A percentile compares a stretch with the other conserved stretches of the same genome.
phyloP scores from a whole-genome alignment of 345 rosid species.

The Rhizophora mangle region DNA sequence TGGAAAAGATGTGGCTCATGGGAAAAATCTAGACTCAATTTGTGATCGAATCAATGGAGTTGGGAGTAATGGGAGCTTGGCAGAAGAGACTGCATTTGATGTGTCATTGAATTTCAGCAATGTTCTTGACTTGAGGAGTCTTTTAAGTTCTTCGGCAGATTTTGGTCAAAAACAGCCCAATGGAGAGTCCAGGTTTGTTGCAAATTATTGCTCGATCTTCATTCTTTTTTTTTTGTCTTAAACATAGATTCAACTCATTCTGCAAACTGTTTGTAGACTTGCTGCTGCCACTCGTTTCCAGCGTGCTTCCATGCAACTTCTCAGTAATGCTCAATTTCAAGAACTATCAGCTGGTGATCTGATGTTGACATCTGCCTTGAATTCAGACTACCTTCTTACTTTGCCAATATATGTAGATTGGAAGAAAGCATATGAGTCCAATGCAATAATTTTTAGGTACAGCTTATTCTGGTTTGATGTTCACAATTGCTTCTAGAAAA shows the following conservation, averaged over 20 bases:
- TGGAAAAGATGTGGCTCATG: conserved; percentile 21
- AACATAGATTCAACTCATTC: not conserved
- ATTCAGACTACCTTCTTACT: conserved; percentile 88
- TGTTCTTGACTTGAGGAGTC: conserved; percentile 47
- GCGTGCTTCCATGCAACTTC: conserved; percentile 90
- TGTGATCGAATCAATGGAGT: conserved; percentile 21
- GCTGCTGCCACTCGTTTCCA: conserved; percentile 82
- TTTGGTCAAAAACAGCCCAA: conserved; percentile 32
- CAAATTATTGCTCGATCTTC: not conserved
- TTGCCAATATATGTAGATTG: conserved; percentile 89
- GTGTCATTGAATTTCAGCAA: conserved; percentile 36
- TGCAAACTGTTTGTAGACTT: conserved; percentile 44
- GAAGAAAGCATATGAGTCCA: conserved; percentile 81
- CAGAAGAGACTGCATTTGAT: conserved; percentile 17
- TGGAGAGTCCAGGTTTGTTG: conserved; percentile 38
- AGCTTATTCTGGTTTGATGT: not conserved
- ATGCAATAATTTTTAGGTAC: conserved; percentile 87
- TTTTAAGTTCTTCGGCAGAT: conserved; percentile 45
- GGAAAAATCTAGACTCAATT: conserved; percentile 18
- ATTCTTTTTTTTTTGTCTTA: not conserved
- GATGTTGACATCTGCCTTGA: conserved; percentile 78
- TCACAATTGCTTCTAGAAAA: not conserved
- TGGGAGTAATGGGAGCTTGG: conserved; percentile 22
- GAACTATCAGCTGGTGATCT: conserved; percentile 87
- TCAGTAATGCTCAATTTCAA: conserved; percentile 74